These are phyloP conservation scores for Ogataea siamensis DNA, from an alignment of 805 yeast species.

Conservation along the genomic window DNA sequence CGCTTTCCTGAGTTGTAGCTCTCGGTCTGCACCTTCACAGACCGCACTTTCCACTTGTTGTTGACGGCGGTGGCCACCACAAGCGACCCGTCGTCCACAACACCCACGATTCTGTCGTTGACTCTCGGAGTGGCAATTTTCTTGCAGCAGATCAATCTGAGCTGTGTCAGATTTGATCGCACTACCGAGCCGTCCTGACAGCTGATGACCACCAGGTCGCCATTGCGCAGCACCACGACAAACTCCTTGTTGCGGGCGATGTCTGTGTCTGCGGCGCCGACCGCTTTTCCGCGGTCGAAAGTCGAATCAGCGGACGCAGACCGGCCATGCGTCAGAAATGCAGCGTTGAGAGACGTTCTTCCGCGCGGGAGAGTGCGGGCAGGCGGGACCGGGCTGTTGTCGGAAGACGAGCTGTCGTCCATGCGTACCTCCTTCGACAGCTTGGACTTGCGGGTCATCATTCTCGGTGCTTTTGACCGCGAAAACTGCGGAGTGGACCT, in stretches of 20 bases:
- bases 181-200: conserved; percentile 47
- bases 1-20: conserved; percentile 43
- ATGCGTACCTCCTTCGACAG: conserved; percentile 11
- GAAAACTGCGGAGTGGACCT: conserved; percentile 42
- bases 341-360: conserved; percentile 2
- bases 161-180: conserved; percentile 32
- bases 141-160: conserved; percentile 48
- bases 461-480: conserved; percentile 32
- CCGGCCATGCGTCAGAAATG: conserved; percentile 16
- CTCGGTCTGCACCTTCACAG: conserved; percentile 46
- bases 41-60: conserved; percentile 61
- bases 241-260: conserved; percentile 41
- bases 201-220: conserved; percentile 47
- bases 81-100: conserved; percentile 47
- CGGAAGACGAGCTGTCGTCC: conserved; percentile 9
- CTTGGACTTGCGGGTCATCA: conserved; percentile 20
- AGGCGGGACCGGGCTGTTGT: background rate
- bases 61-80: conserved; percentile 64
- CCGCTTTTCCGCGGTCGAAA: conserved; percentile 29
- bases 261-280: conserved; percentile 26
- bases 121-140: conserved; percentile 69
- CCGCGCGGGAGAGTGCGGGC: conserved; percentile 9
- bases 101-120: conserved; percentile 65
- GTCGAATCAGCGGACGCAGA: conserved; percentile 34
- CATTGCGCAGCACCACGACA: conserved; percentile 50